phyloP scores from a whole-genome alignment of 2,329 filamentous ascomycete genomes.

The Exophiala calicioides region DNA sequence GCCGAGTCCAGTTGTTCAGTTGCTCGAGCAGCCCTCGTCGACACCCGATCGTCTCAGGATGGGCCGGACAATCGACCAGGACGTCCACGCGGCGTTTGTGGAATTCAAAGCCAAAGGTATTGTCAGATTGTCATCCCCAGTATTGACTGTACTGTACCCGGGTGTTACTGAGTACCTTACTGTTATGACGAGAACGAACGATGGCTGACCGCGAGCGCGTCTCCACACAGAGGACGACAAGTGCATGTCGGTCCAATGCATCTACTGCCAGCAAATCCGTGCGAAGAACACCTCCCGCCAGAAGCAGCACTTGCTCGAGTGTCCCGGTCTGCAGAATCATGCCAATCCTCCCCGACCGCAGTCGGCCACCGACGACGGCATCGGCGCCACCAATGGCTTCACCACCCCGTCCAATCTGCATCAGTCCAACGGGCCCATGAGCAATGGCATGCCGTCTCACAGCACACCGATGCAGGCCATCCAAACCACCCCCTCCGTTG shows the following conservation, averaged over 20 bases:
- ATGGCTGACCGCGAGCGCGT: conserved; percentile 20
- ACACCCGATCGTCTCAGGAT: too few species aligned
- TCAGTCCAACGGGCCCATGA: conserved; percentile 45
- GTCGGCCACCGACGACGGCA: conserved; percentile 40
- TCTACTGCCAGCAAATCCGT: conserved; percentile 55
- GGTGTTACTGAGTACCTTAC: conserved; percentile 14
- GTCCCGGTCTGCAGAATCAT: conserved; percentile 50
- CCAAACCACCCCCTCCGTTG: conserved; percentile 36
- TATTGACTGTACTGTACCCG: conserved; percentile 36
- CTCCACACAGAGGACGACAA: conserved; percentile 35
- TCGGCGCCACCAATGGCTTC: conserved; percentile 47
- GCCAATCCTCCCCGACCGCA: conserved; percentile 46
- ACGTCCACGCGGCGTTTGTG: conserved; percentile 55
- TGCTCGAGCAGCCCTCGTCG: too few species aligned
- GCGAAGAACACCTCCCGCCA: conserved; percentile 56
- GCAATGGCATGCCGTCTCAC: conserved; percentile 47
- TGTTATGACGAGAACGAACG: conserved; percentile 15
- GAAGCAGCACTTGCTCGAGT: conserved; percentile 54
- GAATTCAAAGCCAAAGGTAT: conserved; percentile 54
- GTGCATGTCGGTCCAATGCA: conserved; percentile 56
- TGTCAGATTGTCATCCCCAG: conserved; percentile 36
- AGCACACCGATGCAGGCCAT: conserved; percentile 46
- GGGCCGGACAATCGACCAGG: conserved; percentile 55
- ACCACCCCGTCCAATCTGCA: conserved; percentile 45
- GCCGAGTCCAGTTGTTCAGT: not conserved